phyloP scores from a whole-genome alignment of 805 yeast species.

The Candida corydali region DNA sequence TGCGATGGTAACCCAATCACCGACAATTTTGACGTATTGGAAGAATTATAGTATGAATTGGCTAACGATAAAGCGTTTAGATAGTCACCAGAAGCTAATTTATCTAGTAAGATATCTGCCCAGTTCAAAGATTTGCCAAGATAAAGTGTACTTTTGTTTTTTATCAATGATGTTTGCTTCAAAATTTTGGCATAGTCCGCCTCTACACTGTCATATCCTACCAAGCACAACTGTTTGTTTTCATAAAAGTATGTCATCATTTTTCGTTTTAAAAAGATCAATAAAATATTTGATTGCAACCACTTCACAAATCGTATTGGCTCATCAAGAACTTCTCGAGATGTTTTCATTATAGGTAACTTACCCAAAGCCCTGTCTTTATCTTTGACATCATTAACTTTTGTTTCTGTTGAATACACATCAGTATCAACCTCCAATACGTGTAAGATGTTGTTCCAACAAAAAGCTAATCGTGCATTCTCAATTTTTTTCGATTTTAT shows the following conservation, averaged over 20 bases:
- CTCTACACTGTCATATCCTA: slow-evolving; percentile 3
- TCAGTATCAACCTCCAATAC: slow-evolving; percentile 47
- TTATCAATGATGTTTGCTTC: slow-evolving; percentile 20
- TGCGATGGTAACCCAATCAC: slow-evolving; percentile 52
- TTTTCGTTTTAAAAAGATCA: slow-evolving; percentile 15
- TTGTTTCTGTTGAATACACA: slow-evolving; percentile 22
- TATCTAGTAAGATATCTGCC: slow-evolving; percentile 58
- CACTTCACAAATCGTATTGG: slow-evolving; percentile 54
- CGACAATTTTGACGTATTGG: slow-evolving; percentile 45
- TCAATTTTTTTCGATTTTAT: slow-evolving; percentile 14
- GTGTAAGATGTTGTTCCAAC: slow-evolving; percentile 62
- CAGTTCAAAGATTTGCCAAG: slow-evolving; percentile 63
- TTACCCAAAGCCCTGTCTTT: slow-evolving; percentile 28
- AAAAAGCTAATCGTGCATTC: slow-evolving; percentile 53
- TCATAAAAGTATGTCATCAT: slow-evolving; percentile 9
- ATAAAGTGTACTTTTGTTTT: slow-evolving; percentile 33
- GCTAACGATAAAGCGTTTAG: slow-evolving; percentile 56
- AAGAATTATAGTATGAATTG: slow-evolving; percentile 43
- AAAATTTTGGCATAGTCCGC: slow-evolving; percentile 13
- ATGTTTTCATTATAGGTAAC: slow-evolving; percentile 21
- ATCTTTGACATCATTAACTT: slow-evolving; percentile 29
- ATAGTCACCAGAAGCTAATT: slow-evolving; percentile 47
- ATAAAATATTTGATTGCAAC: slow-evolving; percentile 32
- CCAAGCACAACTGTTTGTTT: slow-evolving; percentile 1
- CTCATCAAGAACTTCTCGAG: slow-evolving; percentile 17